Evolutionary conservation across 208 protist genomes (phyloP), one percentile per base, ranked within the genome.

Genomic region (Wallacemonas collosoma): DNA sequence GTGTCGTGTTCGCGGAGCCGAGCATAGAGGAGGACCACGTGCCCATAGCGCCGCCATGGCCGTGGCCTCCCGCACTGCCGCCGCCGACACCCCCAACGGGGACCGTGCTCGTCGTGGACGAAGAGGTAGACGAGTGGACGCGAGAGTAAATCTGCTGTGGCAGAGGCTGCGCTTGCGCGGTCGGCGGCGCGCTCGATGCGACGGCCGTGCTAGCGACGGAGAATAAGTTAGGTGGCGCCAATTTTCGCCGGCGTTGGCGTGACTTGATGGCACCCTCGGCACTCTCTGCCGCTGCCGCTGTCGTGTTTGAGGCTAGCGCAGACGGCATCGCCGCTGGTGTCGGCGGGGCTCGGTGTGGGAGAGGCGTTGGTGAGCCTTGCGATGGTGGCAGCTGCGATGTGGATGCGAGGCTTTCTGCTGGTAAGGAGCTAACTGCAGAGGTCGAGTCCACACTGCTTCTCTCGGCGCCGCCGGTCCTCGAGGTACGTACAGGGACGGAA

Each of bases 341-440:
- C 26, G 26, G 26, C 26, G 26, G 26, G 26, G 26, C 26, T 26
- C 26, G 45, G 8, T 5, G 57, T 36, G 53, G 53, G 14, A 57
- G 57, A 12, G 57, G n/a, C 39, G 38, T n/a, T 38, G 7, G 57
- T 39, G 57, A 63, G 38, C 57, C 57, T 45, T 44, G 57, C 57
- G 53, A 15, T 6, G 11, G 15, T 1, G 17, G 15, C 15, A 35
- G 53, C 53, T 57, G 53, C 17, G 53, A 57, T 7, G 6, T 57
- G 11, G 53, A 57, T 0, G 45, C 45, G 45, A 50, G 45, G 45
- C 45, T 50, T 57, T n/a, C 53, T 17, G 26, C 1, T 6, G 53
- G 53, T n/a, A 57, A 17, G 14, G 53, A 57, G 53, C 53, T 17
- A 5, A 6, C 53, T n/a, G 53, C 53, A 6, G 53, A 57, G 17